Conservation (phyloP, 257 asterid genomes). For the Plantago ovata region DNA sequence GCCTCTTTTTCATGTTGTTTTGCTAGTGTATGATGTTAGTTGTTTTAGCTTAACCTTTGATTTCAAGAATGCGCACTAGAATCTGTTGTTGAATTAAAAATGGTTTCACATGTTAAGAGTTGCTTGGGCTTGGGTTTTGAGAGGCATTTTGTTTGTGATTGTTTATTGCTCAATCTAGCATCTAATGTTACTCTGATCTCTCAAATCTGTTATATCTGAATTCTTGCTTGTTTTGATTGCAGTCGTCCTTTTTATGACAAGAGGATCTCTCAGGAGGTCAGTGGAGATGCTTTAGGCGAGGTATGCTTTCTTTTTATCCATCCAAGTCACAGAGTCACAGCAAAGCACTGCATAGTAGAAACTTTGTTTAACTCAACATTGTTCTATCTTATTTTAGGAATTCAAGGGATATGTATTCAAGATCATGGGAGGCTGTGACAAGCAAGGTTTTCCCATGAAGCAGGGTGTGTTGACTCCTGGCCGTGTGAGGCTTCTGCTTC, state of each 20-base stretch:
- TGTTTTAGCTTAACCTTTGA: background rate
- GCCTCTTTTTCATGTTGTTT: background rate
- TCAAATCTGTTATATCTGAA: background rate
- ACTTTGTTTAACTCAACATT: background rate
- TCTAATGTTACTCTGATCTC: background rate
- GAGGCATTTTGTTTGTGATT: background rate
- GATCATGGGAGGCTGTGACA: slow-evolving; percentile 64
- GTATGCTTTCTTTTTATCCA: slow-evolving; percentile 13
- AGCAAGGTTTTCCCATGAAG: slow-evolving; percentile 60
- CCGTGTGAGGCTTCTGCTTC: slow-evolving; percentile 43
- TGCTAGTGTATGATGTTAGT: background rate
- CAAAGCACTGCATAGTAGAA: no score
- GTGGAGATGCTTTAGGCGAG: slow-evolving; percentile 54
- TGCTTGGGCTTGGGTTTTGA: background rate
- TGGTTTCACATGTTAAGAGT: no score
- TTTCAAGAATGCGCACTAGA: no score
- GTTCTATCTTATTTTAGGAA: slow-evolving; percentile 22
- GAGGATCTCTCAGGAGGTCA: slow-evolving; percentile 53
- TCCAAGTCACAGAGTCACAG: no score
- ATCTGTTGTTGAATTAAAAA: no score
- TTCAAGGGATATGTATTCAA: slow-evolving; percentile 52
- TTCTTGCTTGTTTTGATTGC: background rate
- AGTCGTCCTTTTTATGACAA: slow-evolving; percentile 51
- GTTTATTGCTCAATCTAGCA: background rate
- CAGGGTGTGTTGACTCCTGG: slow-evolving; percentile 58